Evolutionary conservation across 345 rosid genomes (phyloP).

Genomic region (Sonneratia caseolaris): DNA sequence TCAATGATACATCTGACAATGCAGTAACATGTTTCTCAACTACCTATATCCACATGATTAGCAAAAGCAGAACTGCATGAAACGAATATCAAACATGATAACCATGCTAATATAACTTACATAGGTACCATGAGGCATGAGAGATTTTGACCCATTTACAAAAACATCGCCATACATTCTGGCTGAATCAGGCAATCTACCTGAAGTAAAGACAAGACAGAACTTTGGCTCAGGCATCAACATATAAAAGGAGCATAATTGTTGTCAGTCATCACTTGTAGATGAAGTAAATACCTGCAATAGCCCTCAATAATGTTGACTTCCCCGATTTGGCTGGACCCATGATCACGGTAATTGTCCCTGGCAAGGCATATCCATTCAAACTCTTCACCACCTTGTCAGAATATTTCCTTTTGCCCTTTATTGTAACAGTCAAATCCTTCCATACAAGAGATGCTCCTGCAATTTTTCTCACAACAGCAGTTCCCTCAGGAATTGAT

Average conservation of each 20-base stretch:
- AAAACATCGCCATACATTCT: constrained; percentile 80
- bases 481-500: constrained; percentile 45
- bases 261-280: constrained; percentile 4
- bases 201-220: constrained; percentile 24
- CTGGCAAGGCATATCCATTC: constrained; percentile 89
- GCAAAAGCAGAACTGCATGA: not conserved
- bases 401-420: constrained; percentile 81
- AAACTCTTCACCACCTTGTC: constrained; percentile 91
- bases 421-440: constrained; percentile 86
- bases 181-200: constrained; percentile 74
- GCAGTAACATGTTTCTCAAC: not conserved
- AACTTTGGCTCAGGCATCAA: not conserved
- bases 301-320: constrained; percentile 80
- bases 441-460: constrained; percentile 94
- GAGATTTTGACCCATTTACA: constrained; percentile 61
- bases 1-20: not conserved
- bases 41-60: not conserved
- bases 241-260: not conserved
- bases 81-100: not conserved
- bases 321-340: constrained; percentile 99
- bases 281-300: constrained; percentile 52
- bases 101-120: constrained; percentile 40
- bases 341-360: constrained; percentile 97
- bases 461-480: constrained; percentile 54
- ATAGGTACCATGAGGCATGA: constrained; percentile 78